Conservation (phyloP, 345 rosid species). For the Kandelia obovata region DNA sequence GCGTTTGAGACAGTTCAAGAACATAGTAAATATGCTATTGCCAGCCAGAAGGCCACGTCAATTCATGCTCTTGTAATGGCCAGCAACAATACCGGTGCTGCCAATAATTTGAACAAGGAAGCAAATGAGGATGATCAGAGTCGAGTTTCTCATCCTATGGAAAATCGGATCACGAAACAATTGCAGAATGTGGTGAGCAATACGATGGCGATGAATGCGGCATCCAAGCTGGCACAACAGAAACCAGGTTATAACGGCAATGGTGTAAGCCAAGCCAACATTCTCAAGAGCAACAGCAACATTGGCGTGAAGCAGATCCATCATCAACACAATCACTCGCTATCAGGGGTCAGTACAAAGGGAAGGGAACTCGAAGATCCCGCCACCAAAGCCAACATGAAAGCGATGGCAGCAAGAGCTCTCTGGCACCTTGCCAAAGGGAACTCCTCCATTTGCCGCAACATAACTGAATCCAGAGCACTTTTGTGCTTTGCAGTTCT, state of each 20-base stretch:
- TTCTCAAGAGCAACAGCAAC: slow-evolving; percentile 23
- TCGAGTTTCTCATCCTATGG: slow-evolving; percentile 43
- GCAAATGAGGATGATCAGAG: slow-evolving; percentile 27
- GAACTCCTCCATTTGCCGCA: slow-evolving; percentile 69
- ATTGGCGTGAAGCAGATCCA: slow-evolving; percentile 36
- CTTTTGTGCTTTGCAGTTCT: slow-evolving; percentile 83
- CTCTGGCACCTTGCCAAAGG: slow-evolving; percentile 79
- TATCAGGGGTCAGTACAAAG: slow-evolving; percentile 44
- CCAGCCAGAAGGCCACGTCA: slow-evolving; percentile 59
- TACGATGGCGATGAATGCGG: slow-evolving; percentile 64
- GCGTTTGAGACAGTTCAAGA: slow-evolving; percentile 95
- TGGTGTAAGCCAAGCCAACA: slow-evolving; percentile 17
- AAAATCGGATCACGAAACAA: slow-evolving; percentile 43
- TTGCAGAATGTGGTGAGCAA: slow-evolving; percentile 60
- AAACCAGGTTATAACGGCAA: slow-evolving; percentile 16
- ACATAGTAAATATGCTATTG: slow-evolving; percentile 80
- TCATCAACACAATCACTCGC: slow-evolving; percentile 49
- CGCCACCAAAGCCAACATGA: slow-evolving; percentile 70
- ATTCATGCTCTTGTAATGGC: slow-evolving; percentile 78
- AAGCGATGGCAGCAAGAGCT: slow-evolving; percentile 91
- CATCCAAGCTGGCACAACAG: slow-evolving; percentile 27
- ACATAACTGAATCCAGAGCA: slow-evolving; percentile 93
- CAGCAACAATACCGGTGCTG: slow-evolving; percentile 26
- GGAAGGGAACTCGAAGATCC: slow-evolving; percentile 87
- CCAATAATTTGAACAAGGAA: slow-evolving; percentile 2